Evolutionary conservation across 176 grass and related monocot genomes (phyloP), one percentile per base, ranked within the genome.

Genomic region (Bonia amplexicaulis): DNA sequence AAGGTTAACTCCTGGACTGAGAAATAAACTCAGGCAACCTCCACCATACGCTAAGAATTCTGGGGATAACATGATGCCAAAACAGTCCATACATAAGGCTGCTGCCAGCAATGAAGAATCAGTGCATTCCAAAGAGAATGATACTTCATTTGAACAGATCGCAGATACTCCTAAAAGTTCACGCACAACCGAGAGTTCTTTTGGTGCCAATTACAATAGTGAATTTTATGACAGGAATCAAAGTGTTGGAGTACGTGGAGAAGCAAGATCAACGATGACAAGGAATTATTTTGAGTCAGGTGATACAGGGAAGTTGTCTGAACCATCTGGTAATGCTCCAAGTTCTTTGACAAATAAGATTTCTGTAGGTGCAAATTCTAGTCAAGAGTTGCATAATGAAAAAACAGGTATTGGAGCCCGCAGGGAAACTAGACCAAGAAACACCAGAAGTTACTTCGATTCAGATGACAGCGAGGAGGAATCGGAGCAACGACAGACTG

Each of bases 1-100:
- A 89, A 96, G 69, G 55, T 84, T 99, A 90, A 96, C 81, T 39
- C 89, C 90, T 91, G 96, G 96, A 71, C 58, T 96, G 16, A 92
- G 89, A 89, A 96, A 94, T 52, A 96, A 77, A 89, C 77, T 61
- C 78, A 81, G 77, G 73, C 78, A 58, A 59, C 85, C 14, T 86
- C 71, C 87, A 64, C 83, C 86, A 27, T 92, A 90, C 77, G 59
- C 40, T 59, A 90, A 80, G 73, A 81, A 75, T 74, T 78, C 80
- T 12, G 62, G 68, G 45, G 78, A 55, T 66, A 82, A 69, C 27
- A 35, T 87, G 63, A 53, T 65, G 62, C 75, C 82, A 72, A 75
- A 59, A 5, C 84, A 84, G 81, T 66, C 82, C 69, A 84, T 86
- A 39, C 58, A 84, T 84, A 78, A 89, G 74, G 65, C n/a, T 81